These are phyloP conservation scores for Ceratocystis variospora DNA, from an alignment of 2,329 filamentous ascomycete species.

Conservation along the genomic window DNA sequence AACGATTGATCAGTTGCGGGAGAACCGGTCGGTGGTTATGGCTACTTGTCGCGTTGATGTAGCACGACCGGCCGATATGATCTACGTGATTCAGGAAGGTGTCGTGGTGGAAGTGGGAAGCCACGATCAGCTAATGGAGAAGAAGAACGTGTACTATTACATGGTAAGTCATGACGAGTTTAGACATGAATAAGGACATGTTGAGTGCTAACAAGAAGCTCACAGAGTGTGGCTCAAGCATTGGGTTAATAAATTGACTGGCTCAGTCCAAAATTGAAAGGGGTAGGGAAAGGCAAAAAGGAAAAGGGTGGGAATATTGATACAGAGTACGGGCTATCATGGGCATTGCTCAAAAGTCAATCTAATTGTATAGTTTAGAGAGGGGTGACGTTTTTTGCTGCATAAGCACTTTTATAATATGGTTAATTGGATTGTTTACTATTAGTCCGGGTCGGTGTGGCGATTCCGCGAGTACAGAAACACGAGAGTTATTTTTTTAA, in stretches of 20 bases:
- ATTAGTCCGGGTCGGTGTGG: not conserved
- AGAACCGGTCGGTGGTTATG: constrained; percentile 29
- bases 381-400: not conserved
- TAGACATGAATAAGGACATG: not conserved
- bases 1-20: constrained; percentile 20
- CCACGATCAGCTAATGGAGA: constrained; percentile 40
- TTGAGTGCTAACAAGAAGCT: not conserved
- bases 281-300: not conserved
- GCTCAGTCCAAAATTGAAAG: not conserved
- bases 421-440: not conserved
- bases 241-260: constrained; percentile 4
- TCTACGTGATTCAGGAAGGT: constrained; percentile 33
- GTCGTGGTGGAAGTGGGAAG: constrained; percentile 31
- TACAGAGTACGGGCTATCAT: not conserved
- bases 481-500: no score
- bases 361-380: constrained; percentile 11
- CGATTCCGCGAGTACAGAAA: not conserved
- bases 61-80: constrained; percentile 31
- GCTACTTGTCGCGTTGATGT: constrained; percentile 33
- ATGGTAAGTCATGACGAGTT: constrained; percentile 31
- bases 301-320: not conserved
- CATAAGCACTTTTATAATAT: constrained; percentile 5
- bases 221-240: constrained; percentile 11
- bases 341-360: constrained; percentile 5
- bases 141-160: constrained; percentile 37